Evolutionary conservation across 352 stramenopile genomes (phyloP), one percentile per base, ranked within the genome.

Genomic region (Phytophthora pinifolia): DNA sequence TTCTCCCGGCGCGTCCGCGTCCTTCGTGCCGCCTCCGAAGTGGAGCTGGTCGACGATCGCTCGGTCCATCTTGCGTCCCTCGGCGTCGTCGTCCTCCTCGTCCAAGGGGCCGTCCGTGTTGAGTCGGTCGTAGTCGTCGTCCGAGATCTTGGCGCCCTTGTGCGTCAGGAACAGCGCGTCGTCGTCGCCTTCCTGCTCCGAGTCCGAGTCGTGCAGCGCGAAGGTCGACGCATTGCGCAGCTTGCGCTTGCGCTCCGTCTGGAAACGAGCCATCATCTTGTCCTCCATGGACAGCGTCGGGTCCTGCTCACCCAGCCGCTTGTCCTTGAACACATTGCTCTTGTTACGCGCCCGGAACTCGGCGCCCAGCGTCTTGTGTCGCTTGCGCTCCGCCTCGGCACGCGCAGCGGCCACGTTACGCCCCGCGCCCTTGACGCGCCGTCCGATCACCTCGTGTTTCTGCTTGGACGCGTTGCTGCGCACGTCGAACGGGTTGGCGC

Each of bases 181-280:
- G 12, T 88, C 79, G n/a, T 75, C 65, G 14, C 79, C 77, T 22
- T 79, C 75, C 25, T 83, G 61, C n/a, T 91, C 83, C 35, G 80
- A 70, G 49, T 94, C 84, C 43, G 76, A 88, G 61, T 94, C 83
- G 42, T 88, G 70, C n/a, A 94, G 68, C 38, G 77, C 78, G 48
- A 92, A 94, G 20, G 75, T 65, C 25, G 74, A 72, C 14, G 79
- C 73, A 39, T 94, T 88, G 61, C 82, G 83, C 64, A 93, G 59
- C 64, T 92, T 89, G 59, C 79, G 79, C 73, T 95, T 95, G 54
- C 86, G 81, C 49, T 96, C 87, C 14, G 72, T 88, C 67, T 96
- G 87, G 69, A 97, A 96, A 39, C 88, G 84, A 20, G 82, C 73
- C 64, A 97, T 92, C 86, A 97, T 96, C 62, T 96, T 96, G 72